Conservation (phyloP, 108 stramenopile genomes). For the Cyclotella choctawhatcheeana region DNA sequence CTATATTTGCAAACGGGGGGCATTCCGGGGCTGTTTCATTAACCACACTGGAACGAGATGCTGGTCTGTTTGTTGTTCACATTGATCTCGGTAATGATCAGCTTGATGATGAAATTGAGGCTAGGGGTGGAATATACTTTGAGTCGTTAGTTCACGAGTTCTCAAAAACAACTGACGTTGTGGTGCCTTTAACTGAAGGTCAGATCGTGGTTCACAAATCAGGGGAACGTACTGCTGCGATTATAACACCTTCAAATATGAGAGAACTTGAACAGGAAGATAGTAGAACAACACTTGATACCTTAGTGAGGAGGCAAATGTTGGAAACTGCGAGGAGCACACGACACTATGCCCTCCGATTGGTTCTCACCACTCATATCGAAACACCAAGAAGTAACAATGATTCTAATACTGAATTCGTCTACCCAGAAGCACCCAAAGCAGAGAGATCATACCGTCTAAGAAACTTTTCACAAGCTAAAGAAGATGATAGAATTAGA, state of each 20-base stretch:
- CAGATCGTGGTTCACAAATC: slow-evolving; percentile 45
- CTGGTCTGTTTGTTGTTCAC: slow-evolving; percentile 32
- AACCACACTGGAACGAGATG: slow-evolving; percentile 40
- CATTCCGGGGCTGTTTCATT: slow-evolving; percentile 24
- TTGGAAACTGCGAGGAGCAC: slow-evolving; percentile 34
- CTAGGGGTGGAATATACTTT: slow-evolving; percentile 29
- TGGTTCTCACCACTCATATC: slow-evolving; percentile 35
- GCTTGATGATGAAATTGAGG: neutral
- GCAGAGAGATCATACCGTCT: slow-evolving; percentile 43
- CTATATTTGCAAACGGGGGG: slow-evolving; percentile 36
- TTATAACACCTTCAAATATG: slow-evolving; percentile 41
- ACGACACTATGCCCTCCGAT: slow-evolving; percentile 39
- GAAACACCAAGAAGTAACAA: neutral
- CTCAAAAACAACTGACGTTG: slow-evolving; percentile 4
- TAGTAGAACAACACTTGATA: slow-evolving; percentile 18
- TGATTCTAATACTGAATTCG: neutral
- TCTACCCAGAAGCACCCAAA: slow-evolving; percentile 29
- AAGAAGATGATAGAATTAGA: slow-evolving; percentile 24
- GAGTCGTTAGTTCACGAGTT: slow-evolving; percentile 11
- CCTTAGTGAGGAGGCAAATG: slow-evolving; percentile 29
- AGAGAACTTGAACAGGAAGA: slow-evolving; percentile 14
- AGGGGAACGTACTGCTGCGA: slow-evolving; percentile 37
- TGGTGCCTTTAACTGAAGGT: slow-evolving; percentile 36
- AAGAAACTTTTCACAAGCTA: slow-evolving; percentile 39
- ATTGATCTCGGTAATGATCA: slow-evolving; percentile 44